These are phyloP conservation scores for Boechera divaricarpa DNA, from an alignment of 345 rosid genomes.

Conservation along the genomic window DNA sequence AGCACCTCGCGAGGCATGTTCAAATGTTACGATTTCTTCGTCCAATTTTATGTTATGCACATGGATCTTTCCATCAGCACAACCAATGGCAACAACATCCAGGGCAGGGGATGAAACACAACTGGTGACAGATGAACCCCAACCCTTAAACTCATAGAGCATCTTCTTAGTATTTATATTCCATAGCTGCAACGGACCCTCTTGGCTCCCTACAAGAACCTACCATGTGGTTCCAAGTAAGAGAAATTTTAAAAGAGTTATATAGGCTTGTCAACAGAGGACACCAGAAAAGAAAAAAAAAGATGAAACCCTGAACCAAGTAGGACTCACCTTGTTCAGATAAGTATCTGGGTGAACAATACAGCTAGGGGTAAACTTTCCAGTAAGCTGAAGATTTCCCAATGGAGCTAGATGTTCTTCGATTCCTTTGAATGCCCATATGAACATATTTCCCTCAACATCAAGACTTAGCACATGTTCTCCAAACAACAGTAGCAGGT, in stretches of 20 bases:
- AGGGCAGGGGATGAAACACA: conserved; percentile 95
- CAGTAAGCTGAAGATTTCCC: conserved; percentile 65
- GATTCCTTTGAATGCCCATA: conserved; percentile 85
- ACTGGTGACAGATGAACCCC: conserved; percentile 74
- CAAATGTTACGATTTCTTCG: conserved; percentile 74
- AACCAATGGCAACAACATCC: conserved; percentile 93
- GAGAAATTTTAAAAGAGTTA: background rate
- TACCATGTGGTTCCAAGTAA: conserved; percentile 41
- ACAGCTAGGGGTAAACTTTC: conserved; percentile 70
- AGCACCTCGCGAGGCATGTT: conserved; percentile 82
- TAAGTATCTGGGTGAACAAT: conserved; percentile 96
- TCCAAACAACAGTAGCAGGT: conserved; percentile 76
- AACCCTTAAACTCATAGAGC: conserved; percentile 80
- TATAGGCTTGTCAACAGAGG: background rate
- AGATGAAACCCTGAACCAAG: background rate
- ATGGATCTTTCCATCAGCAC: conserved; percentile 92
- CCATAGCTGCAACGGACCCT: conserved; percentile 94
- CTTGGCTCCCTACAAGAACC: conserved; percentile 88
- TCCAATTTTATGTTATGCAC: conserved; percentile 80
- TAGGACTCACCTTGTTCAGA: conserved; percentile 71
- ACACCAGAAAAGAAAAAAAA: background rate
- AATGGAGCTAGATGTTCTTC: conserved; percentile 62
- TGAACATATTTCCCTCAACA: conserved; percentile 68
- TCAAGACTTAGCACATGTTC: conserved; percentile 82
- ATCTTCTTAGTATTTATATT: conserved; percentile 88